These are phyloP conservation scores for Candida manassasensis DNA, from an alignment of 805 yeast species.

Conservation along the genomic window DNA sequence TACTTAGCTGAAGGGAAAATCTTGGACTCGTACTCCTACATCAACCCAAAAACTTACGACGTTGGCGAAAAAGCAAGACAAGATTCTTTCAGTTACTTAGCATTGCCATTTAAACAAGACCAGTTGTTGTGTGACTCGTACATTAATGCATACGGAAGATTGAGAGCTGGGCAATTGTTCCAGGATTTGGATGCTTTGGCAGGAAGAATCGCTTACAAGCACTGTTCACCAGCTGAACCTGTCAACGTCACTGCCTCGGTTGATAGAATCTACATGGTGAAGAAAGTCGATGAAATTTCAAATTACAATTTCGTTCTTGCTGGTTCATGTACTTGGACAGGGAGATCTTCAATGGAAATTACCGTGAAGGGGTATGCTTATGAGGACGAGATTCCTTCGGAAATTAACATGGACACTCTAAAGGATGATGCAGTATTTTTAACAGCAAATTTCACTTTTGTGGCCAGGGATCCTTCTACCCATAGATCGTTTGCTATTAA, in stretches of 20 bases:
- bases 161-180: constrained; percentile 87
- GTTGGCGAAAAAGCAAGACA: constrained; percentile 69
- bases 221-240: constrained; percentile 93
- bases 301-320: constrained; percentile 76
- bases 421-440: constrained; percentile 67
- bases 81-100: constrained; percentile 69
- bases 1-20: constrained; percentile 70
- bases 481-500: constrained; percentile 86
- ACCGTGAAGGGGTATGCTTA: constrained; percentile 83
- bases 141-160: constrained; percentile 85
- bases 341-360: constrained; percentile 93
- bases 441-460: constrained; percentile 91
- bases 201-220: constrained; percentile 88
- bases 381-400: constrained; percentile 48
- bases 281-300: constrained; percentile 72
- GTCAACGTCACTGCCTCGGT: constrained; percentile 94
- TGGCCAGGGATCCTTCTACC: constrained; percentile 91
- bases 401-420: constrained; percentile 52
- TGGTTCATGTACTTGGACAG: constrained; percentile 94
- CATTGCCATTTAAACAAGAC: constrained; percentile 82
- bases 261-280: constrained; percentile 83
- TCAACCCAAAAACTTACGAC: constrained; percentile 64
- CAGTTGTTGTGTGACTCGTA: constrained; percentile 79
- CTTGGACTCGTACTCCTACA: constrained; percentile 66
- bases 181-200: constrained; percentile 94